Evolutionary conservation across 192 early-diverging fungal species (phyloP).

Genomic region (Coemansia sp.): DNA sequence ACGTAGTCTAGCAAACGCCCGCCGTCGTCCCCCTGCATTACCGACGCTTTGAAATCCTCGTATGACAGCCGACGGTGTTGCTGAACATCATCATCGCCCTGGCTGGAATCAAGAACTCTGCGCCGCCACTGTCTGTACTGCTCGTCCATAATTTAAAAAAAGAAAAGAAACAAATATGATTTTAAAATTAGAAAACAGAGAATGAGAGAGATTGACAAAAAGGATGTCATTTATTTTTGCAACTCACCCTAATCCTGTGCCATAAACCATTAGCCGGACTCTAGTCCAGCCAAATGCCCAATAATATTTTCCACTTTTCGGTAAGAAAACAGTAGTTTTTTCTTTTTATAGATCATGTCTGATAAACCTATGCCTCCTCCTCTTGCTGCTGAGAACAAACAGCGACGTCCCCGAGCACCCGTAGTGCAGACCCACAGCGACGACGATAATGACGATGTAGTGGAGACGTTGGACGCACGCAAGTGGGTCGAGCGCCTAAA

Average conservation of each 20-base stretch:
- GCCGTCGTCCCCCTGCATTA: slow-evolving; percentile 51
- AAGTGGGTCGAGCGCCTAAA: slow-evolving; percentile 70
- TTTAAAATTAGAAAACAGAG: neutral
- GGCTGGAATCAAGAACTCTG: neutral
- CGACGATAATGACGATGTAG: slow-evolving; percentile 44
- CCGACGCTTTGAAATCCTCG: slow-evolving; percentile 21
- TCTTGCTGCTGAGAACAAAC: too few relatives aligned
- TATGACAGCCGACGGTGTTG: slow-evolving; percentile 14
- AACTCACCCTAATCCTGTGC: too few relatives aligned
- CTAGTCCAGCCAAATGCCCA: too few relatives aligned
- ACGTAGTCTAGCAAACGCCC: slow-evolving; percentile 45
- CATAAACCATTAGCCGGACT: too few relatives aligned
- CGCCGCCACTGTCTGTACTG: slow-evolving; percentile 44
- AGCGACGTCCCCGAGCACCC: too few relatives aligned
- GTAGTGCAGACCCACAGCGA: slow-evolving; percentile 60
- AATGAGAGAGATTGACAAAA: neutral
- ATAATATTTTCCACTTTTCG: too few relatives aligned
- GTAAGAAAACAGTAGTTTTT: too few relatives aligned
- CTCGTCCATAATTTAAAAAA: slow-evolving; percentile 27
- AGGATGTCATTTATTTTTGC: neutral
- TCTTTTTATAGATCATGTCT: too few relatives aligned
- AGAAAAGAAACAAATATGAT: slow-evolving; percentile 6
- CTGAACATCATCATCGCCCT: neutral
- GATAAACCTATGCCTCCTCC: too few relatives aligned
- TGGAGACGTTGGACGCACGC: slow-evolving; percentile 63